Evolutionary conservation across 768 basidiomycete species (phyloP).

Genomic region (Cystobasidium onofrii): DNA sequence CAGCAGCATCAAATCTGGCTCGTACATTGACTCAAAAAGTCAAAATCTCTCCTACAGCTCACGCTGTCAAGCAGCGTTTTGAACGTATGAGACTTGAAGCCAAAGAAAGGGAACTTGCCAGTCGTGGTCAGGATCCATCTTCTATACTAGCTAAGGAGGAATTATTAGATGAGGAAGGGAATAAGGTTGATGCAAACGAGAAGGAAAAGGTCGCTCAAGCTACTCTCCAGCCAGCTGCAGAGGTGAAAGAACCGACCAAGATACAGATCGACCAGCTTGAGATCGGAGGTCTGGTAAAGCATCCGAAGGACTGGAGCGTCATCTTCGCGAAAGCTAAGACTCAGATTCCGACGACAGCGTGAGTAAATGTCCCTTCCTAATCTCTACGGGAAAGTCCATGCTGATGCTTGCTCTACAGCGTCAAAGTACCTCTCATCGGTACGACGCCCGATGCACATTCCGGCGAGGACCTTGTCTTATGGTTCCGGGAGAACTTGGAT

Average conservation of each 20-base stretch:
- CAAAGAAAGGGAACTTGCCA: background rate
- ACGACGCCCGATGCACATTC: conserved; percentile 31
- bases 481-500: conserved; percentile 30
- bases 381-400: background rate
- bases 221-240: background rate
- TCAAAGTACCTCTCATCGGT: conserved; percentile 32
- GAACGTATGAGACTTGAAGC: conserved; percentile 16
- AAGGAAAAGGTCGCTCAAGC: background rate
- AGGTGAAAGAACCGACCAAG: background rate
- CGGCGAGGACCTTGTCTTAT: conserved; percentile 29
- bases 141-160: background rate
- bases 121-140: background rate
- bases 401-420: background rate
- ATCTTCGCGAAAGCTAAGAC: conserved; percentile 16
- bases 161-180: conserved; percentile 18
- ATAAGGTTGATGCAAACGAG: background rate
- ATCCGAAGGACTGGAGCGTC: conserved; percentile 25
- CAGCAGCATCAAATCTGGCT: conserved; percentile 7
- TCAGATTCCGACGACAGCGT: conserved; percentile 8
- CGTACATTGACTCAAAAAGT: conserved; percentile 10
- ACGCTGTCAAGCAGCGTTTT: conserved; percentile 15
- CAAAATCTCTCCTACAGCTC: conserved; percentile 15
- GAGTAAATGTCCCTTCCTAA: background rate
- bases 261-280: conserved; percentile 20
- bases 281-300: conserved; percentile 4